Percentiles rank a stretch among this genome's conserved stretches.
Conservation (phyloP, 148 eudicot species). For the Nepenthes gracilis region DNA sequence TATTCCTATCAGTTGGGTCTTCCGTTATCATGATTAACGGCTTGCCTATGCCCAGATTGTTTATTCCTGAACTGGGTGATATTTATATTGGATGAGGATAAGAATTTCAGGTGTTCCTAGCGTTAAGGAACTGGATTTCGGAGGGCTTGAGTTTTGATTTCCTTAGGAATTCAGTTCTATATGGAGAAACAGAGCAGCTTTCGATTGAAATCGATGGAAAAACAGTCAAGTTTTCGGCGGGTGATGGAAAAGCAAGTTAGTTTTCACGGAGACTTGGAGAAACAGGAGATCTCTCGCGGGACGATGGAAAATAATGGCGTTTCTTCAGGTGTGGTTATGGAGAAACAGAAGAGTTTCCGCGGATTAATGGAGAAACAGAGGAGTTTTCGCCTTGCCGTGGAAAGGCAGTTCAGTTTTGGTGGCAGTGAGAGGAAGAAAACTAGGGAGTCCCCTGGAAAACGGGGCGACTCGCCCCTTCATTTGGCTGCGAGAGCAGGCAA, state of each 20-base stretch:
- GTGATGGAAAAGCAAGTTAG: conserved; percentile 47
- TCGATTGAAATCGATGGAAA: conserved; percentile 17
- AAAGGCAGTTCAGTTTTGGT: conserved; percentile 71
- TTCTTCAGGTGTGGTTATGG: conserved; percentile 37
- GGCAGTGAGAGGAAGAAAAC: conserved; percentile 50
- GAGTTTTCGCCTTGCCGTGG: conserved; percentile 53
- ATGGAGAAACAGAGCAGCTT: conserved; percentile 27
- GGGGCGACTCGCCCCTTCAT: conserved; percentile 84
- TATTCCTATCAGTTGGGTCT: conserved; percentile 1
- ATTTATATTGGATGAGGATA: conserved; percentile 7
- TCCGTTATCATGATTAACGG: background rate
- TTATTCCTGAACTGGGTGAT: conserved; percentile 9
- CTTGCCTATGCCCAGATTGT: background rate
- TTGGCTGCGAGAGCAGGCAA: conserved; percentile 80
- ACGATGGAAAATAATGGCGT: conserved; percentile 36
- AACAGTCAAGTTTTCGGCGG: conserved; percentile 21
- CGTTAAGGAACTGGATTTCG: background rate
- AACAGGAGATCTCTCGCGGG: conserved; percentile 3
- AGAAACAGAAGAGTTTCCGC: conserved; percentile 55
- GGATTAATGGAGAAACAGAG: conserved; percentile 42
- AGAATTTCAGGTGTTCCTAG: background rate
- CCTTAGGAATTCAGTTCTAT: conserved; percentile 4
- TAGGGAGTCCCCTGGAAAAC: conserved; percentile 84
- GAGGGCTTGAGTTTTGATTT: conserved; percentile 8
- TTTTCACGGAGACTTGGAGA: conserved; percentile 22